Evolutionary conservation across 805 yeast species (phyloP).

Genomic region (Maudiozyma barnettii): DNA sequence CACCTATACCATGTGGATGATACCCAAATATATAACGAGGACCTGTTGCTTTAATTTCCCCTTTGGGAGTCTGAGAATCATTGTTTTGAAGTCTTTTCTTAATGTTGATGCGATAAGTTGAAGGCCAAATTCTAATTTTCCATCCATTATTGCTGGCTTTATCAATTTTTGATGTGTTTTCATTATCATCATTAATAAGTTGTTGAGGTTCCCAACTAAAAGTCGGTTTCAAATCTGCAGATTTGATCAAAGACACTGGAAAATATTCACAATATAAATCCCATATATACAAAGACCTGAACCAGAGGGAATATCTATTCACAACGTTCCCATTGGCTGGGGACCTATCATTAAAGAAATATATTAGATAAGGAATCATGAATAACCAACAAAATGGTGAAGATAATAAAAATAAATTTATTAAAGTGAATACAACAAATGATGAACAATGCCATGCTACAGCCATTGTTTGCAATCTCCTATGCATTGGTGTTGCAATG

Average conservation of each 20-base stretch:
- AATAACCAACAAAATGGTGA: conserved; percentile 59
- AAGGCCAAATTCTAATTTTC: conserved; percentile 17
- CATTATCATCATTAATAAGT: neutral
- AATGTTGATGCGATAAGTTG: conserved; percentile 9
- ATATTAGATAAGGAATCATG: conserved; percentile 53
- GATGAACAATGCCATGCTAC: conserved; percentile 68
- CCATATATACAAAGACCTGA: conserved; percentile 56
- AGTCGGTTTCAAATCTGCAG: conserved; percentile 66
- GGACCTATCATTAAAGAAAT: conserved; percentile 51
- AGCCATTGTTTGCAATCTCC: conserved; percentile 57
- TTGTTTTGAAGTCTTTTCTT: conserved; percentile 2
- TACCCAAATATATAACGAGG: conserved; percentile 72
- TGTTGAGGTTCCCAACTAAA: conserved; percentile 31
- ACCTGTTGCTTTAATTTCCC: conserved; percentile 1
- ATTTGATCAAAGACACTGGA: conserved; percentile 64
- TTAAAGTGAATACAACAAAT: conserved; percentile 41
- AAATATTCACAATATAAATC: conserved; percentile 66
- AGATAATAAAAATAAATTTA: conserved; percentile 51
- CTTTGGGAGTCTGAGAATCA: neutral
- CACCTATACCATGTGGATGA: conserved; percentile 95
- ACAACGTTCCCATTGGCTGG: conserved; percentile 67
- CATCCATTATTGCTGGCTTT: neutral
- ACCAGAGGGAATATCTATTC: conserved; percentile 44
- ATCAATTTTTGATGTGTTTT: neutral
- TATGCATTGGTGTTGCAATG: conserved; percentile 41